phyloP scores from a whole-genome alignment of 2,329 filamentous ascomycete species.

The Cytospora schulzeri region DNA sequence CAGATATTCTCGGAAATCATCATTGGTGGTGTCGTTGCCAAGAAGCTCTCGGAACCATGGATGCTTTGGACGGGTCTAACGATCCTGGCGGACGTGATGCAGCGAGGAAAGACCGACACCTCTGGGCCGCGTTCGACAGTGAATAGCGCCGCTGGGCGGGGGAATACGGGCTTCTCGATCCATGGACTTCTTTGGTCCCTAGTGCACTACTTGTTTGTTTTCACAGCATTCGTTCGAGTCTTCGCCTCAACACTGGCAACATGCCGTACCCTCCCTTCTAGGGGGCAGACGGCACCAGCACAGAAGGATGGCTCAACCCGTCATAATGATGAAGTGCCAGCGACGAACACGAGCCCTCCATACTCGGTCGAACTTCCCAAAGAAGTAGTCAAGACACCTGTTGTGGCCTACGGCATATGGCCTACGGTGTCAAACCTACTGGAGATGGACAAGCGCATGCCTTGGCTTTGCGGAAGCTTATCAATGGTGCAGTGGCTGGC shows the following conservation, averaged over 20 bases:
- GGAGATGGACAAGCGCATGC: slow-evolving; percentile 80
- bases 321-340: slow-evolving; percentile 29
- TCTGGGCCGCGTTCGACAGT: slow-evolving; percentile 26
- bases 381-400: slow-evolving; percentile 54
- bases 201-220: slow-evolving; percentile 56
- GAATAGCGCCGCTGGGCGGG: slow-evolving; percentile 10
- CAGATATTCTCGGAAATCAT: slow-evolving; percentile 92
- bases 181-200: slow-evolving; percentile 57
- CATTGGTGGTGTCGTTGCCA: slow-evolving; percentile 77
- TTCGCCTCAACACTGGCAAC: slow-evolving; percentile 65
- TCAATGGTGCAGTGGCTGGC: slow-evolving; percentile 76
- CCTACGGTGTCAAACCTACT: slow-evolving; percentile 71
- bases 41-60: slow-evolving; percentile 84
- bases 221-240: slow-evolving; percentile 67
- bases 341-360: slow-evolving; percentile 31
- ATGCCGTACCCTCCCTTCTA: slow-evolving; percentile 67
- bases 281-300: slow-evolving; percentile 36
- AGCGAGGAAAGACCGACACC: slow-evolving; percentile 32
- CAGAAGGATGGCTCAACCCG: slow-evolving; percentile 33
- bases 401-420: slow-evolving; percentile 79
- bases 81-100: slow-evolving; percentile 60
- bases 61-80: slow-evolving; percentile 83
- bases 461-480: slow-evolving; percentile 79
- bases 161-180: slow-evolving; percentile 40
- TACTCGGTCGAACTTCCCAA: slow-evolving; percentile 28